Evolutionary conservation across 2,329 filamentous ascomycete genomes (phyloP).

Genomic region (Penicillium frequentans): DNA sequence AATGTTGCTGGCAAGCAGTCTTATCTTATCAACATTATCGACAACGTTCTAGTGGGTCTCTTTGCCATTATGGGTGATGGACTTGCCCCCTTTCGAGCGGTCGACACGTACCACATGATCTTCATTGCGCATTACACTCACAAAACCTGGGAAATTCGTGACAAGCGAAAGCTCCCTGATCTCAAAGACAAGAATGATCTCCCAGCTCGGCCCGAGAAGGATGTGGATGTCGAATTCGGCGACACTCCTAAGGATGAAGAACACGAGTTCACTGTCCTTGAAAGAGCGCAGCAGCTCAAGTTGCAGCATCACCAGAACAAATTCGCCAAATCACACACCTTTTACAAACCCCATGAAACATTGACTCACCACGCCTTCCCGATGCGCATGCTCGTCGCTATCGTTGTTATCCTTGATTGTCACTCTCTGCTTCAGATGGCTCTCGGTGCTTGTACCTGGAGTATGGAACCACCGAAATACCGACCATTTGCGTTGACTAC

Average conservation of each 20-base stretch:
- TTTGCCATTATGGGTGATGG: constrained; percentile 72
- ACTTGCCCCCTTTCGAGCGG: constrained; percentile 69
- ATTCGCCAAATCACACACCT: constrained; percentile 79
- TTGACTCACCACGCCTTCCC: constrained; percentile 79
- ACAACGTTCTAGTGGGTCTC: constrained; percentile 68
- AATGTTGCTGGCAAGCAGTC: constrained; percentile 72
- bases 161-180: constrained; percentile 61
- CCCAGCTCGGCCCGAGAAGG: constrained; percentile 48
- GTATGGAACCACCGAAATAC: constrained; percentile 64
- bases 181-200: constrained; percentile 70
- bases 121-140: constrained; percentile 74
- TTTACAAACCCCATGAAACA: constrained; percentile 87
- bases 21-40: constrained; percentile 69
- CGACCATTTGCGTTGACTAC: constrained; percentile 74
- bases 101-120: constrained; percentile 87
- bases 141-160: constrained; percentile 64
- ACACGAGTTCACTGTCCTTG: constrained; percentile 63
- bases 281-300: constrained; percentile 63
- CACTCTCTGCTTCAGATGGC: constrained; percentile 80
- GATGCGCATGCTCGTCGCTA: constrained; percentile 68
- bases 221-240: constrained; percentile 47
- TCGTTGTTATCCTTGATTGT: constrained; percentile 75
- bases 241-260: constrained; percentile 48
- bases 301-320: constrained; percentile 77
- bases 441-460: constrained; percentile 76